phyloP scores from a whole-genome alignment of 768 basidiomycete species.

The Porphyrellus cyaneotinctus region DNA sequence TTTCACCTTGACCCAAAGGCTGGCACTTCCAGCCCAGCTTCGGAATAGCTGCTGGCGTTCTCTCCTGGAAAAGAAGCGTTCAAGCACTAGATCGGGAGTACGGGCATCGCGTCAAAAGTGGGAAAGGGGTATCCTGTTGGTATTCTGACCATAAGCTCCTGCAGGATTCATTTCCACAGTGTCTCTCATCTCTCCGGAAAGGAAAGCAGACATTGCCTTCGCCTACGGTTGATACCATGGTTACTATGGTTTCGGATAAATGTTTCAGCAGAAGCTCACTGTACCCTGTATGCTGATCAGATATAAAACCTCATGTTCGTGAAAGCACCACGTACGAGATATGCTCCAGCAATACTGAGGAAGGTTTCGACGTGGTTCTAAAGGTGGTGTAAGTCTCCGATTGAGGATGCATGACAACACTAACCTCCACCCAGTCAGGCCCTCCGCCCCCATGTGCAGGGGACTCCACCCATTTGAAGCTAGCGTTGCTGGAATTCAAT shows the following conservation, averaged over 20 bases:
- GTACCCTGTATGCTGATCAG: slow-evolving; percentile 52
- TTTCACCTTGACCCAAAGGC: slow-evolving; percentile 91
- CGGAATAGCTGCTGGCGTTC: slow-evolving; percentile 89
- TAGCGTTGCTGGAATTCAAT: slow-evolving; percentile 28
- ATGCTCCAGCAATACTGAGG: slow-evolving; percentile 81
- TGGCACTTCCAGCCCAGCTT: slow-evolving; percentile 92
- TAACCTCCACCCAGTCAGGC: slow-evolving; percentile 85
- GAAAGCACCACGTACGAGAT: slow-evolving; percentile 52
- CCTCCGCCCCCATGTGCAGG: slow-evolving; percentile 79
- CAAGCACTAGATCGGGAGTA: slow-evolving; percentile 49
- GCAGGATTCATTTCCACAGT: slow-evolving; percentile 83
- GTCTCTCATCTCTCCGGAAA: slow-evolving; percentile 95
- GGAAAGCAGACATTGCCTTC: slow-evolving; percentile 92
- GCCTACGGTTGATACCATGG: slow-evolving; percentile 54
- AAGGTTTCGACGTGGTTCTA: slow-evolving; percentile 84
- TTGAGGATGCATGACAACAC: neutral
- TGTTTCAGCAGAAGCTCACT: slow-evolving; percentile 40
- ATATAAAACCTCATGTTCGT: neutral
- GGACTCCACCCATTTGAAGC: slow-evolving; percentile 97
- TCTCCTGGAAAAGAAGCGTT: slow-evolving; percentile 84
- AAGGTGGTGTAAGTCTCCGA: neutral
- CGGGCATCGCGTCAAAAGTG: neutral
- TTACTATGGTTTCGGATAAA: neutral
- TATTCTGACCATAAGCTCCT: slow-evolving; percentile 61
- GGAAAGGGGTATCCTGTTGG: neutral